phyloP scores from a whole-genome alignment of 495 filamentous ascomycete species.

The Aspergillus panamensis region DNA sequence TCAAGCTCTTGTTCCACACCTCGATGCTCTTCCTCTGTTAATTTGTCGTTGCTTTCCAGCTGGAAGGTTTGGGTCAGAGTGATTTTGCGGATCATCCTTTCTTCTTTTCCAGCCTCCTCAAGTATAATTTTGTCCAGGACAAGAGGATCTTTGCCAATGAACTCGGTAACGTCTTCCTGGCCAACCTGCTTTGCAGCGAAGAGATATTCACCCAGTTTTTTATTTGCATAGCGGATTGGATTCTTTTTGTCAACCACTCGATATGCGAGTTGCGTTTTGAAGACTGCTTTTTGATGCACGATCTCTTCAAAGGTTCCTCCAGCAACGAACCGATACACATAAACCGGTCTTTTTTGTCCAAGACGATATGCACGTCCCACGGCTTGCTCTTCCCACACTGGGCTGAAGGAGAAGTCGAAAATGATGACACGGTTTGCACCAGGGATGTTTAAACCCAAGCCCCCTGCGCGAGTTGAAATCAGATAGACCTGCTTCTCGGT shows the following conservation, averaged over 20 bases:
- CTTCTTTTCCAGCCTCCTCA: conserved; percentile 15
- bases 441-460: conserved; percentile 75
- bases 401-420: conserved; percentile 80
- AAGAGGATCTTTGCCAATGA: conserved; percentile 57
- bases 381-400: conserved; percentile 80
- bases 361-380: conserved; percentile 85
- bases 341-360: conserved; percentile 79
- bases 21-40: conserved; percentile 54
- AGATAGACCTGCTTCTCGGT: conserved; percentile 57
- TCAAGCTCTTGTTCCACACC: conserved; percentile 42
- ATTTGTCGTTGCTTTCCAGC: conserved; percentile 50
- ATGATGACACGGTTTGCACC: conserved; percentile 87
- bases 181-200: conserved; percentile 50
- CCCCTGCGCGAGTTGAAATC: conserved; percentile 80
- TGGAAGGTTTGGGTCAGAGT: conserved; percentile 57
- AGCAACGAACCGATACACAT: conserved; percentile 78
- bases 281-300: conserved; percentile 66
- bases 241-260: conserved; percentile 84
- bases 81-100: conserved; percentile 50
- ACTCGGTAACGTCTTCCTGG: conserved; percentile 50
- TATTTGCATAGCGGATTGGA: conserved; percentile 53
- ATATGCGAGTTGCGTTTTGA: conserved; percentile 74
- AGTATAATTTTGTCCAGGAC: conserved; percentile 68
- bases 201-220: conserved; percentile 51
- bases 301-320: conserved; percentile 77